A percentile compares a stretch with the other conserved stretches of the same genome.
These are phyloP conservation scores for Endothia cerciana DNA, from an alignment of 2,329 filamentous ascomycete species.

Conservation along the genomic window DNA sequence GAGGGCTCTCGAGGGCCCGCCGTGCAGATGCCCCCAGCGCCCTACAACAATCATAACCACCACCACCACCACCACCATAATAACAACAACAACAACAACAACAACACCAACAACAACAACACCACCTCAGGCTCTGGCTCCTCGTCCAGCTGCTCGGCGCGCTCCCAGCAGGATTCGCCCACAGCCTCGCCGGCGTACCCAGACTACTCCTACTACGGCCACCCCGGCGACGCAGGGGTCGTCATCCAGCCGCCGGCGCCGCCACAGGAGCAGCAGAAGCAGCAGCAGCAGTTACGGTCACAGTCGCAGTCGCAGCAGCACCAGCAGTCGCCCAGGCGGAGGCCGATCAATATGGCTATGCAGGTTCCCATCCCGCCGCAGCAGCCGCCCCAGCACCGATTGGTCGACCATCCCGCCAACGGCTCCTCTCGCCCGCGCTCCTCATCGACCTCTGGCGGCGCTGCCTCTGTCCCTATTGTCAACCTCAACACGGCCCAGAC, in stretches of 20 bases:
- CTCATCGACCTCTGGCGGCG: slow-evolving; percentile 13
- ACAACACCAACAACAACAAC: slow-evolving; percentile 10
- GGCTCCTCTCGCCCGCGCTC: slow-evolving; percentile 10
- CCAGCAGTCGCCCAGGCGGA: background rate
- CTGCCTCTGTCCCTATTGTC: slow-evolving; percentile 1
- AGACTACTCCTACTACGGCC: slow-evolving; percentile 28
- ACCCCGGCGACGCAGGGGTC: slow-evolving; percentile 9
- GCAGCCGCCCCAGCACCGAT: slow-evolving; percentile 21
- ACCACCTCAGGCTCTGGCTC: slow-evolving; percentile 16
- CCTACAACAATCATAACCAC: background rate
- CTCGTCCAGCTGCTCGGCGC: background rate
- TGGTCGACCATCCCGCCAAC: slow-evolving; percentile 9
- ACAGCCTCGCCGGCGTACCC: slow-evolving; percentile 16
- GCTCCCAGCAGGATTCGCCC: slow-evolving; percentile 6
- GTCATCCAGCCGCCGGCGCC: background rate
- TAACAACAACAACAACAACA: slow-evolving; percentile 8
- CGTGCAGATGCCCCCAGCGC: background rate
- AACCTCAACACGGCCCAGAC: too few species aligned
- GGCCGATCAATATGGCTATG: slow-evolving; percentile 28
- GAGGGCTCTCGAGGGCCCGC: slow-evolving; percentile 19
- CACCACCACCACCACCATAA: slow-evolving; percentile 5
- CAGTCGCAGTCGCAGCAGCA: background rate
- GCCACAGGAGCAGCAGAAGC: background rate
- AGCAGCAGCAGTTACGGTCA: background rate
- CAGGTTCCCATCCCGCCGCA: slow-evolving; percentile 28